Conservation (phyloP, 2,329 filamentous ascomycete genomes). For the Neurospora crassa region DNA sequence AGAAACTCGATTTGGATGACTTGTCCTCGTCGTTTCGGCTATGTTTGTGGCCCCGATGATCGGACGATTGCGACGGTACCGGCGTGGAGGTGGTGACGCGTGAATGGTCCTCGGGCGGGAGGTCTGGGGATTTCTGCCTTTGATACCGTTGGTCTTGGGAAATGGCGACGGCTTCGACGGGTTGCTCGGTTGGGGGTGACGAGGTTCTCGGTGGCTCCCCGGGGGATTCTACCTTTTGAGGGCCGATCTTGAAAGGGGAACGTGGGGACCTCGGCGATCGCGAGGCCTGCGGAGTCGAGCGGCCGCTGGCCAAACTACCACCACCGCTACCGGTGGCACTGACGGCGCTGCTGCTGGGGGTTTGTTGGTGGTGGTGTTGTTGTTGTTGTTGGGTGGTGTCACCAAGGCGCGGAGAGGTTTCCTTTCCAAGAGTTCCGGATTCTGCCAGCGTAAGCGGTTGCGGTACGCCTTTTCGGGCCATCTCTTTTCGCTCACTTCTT, state of each 20-base stretch:
- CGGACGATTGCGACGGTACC: constrained; percentile 13
- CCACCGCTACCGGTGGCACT: background rate
- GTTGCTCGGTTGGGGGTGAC: constrained; percentile 18
- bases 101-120: constrained; percentile 12
- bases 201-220: constrained; percentile 19
- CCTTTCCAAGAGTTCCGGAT: constrained; percentile 24
- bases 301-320: background rate
- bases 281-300: constrained; percentile 27
- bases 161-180: constrained; percentile 10
- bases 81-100: constrained; percentile 1
- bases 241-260: constrained; percentile 36
- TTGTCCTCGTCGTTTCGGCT: constrained; percentile 30
- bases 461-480: constrained; percentile 50
- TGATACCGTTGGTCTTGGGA: constrained; percentile 17
- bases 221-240: constrained; percentile 22
- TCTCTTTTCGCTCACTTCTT: constrained; percentile 19
- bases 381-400: constrained; percentile 20
- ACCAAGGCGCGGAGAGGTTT: constrained; percentile 21
- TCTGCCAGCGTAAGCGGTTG: constrained; percentile 46
- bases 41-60: constrained; percentile 26
- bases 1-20: constrained; percentile 38
- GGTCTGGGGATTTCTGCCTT: constrained; percentile 15
- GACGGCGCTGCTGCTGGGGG: background rate
- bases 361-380: background rate
- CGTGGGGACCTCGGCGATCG: constrained; percentile 34